Conservation (phyloP, 2,329 filamentous ascomycete genomes). For the Monosporascus sp. region DNA sequence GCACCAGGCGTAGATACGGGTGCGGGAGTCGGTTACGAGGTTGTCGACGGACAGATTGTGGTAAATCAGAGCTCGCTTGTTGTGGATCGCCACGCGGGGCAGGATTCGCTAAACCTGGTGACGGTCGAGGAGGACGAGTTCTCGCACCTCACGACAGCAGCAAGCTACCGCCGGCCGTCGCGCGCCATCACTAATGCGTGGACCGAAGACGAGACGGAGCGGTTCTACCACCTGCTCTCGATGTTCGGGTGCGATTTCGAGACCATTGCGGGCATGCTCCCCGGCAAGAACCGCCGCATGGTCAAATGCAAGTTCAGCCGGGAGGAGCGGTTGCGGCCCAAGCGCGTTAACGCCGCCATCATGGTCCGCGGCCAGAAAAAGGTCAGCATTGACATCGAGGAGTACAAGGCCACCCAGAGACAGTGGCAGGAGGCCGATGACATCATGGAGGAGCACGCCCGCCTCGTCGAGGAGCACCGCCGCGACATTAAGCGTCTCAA, state of each 20-base stretch:
- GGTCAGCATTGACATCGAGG: constrained; percentile 53
- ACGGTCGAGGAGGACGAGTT: constrained; percentile 75
- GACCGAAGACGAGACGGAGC: constrained; percentile 65
- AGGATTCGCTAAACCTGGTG: constrained; percentile 46
- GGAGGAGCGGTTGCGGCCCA: constrained; percentile 65
- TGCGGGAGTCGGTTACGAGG: constrained; percentile 35
- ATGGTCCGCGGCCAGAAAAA: constrained; percentile 49
- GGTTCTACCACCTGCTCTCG: constrained; percentile 68
- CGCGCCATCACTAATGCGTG: constrained; percentile 60
- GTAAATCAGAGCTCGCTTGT: constrained; percentile 62
- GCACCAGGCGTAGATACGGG: constrained; percentile 20
- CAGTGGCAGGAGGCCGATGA: constrained; percentile 47
- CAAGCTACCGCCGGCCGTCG: constrained; percentile 59
- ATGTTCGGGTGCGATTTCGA: constrained; percentile 82
- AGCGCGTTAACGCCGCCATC: constrained; percentile 59
- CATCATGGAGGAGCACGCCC: constrained; percentile 47
- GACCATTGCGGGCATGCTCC: constrained; percentile 73
- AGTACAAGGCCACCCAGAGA: constrained; percentile 47
- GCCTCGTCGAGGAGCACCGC: constrained; percentile 38
- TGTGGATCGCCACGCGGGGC: constrained; percentile 62
- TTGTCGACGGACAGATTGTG: constrained; percentile 69
- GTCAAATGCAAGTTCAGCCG: constrained; percentile 80
- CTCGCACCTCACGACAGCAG: constrained; percentile 63
- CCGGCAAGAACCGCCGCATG: constrained; percentile 63
- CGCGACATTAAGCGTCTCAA: constrained; percentile 39